Percentiles rank a stretch among this genome's conserved stretches.
Evolutionary conservation across 192 early-diverging fungal genomes (phyloP).

Genomic region (Pilaira anomala): DNA sequence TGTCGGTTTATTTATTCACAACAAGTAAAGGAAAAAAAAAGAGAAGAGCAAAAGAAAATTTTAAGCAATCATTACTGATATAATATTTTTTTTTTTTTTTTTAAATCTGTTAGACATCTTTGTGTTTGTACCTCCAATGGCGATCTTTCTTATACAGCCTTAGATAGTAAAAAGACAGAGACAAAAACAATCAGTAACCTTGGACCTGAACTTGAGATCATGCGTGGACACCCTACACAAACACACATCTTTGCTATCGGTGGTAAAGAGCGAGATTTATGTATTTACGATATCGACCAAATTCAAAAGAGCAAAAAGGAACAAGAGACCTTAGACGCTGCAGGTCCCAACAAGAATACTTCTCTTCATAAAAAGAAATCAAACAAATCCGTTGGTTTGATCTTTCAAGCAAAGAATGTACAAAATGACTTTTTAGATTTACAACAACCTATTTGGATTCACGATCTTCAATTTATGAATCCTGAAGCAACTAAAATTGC

Average conservation of each 20-base stretch:
- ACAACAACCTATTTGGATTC: conserved; percentile 85
- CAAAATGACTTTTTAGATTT: conserved; percentile 76
- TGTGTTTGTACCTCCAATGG: conserved; percentile 15
- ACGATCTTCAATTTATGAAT: conserved; percentile 73
- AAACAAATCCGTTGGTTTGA: conserved; percentile 42
- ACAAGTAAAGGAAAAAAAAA: conserved; percentile 31
- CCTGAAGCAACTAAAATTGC: conserved; percentile 54
- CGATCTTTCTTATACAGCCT: conserved; percentile 18
- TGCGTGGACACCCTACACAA: conserved; percentile 64
- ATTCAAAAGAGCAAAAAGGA: conserved; percentile 9
- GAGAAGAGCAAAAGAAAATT: background rate
- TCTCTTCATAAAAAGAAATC: conserved; percentile 23
- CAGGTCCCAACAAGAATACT: conserved; percentile 17
- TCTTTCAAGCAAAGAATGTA: conserved; percentile 84
- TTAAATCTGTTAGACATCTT: conserved; percentile 9
- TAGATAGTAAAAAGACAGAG: conserved; percentile 1
- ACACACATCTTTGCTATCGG: conserved; percentile 75
- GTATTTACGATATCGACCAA: conserved; percentile 65
- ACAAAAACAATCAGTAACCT: conserved; percentile 28
- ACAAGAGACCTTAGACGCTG: background rate
- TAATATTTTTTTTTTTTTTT: background rate
- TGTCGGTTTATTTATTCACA: conserved; percentile 47
- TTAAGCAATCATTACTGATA: background rate
- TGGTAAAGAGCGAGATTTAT: conserved; percentile 84
- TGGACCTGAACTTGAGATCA: conserved; percentile 53